phyloP scores from a whole-genome alignment of 768 basidiomycete species.

The Neoboletus subvelutipes region DNA sequence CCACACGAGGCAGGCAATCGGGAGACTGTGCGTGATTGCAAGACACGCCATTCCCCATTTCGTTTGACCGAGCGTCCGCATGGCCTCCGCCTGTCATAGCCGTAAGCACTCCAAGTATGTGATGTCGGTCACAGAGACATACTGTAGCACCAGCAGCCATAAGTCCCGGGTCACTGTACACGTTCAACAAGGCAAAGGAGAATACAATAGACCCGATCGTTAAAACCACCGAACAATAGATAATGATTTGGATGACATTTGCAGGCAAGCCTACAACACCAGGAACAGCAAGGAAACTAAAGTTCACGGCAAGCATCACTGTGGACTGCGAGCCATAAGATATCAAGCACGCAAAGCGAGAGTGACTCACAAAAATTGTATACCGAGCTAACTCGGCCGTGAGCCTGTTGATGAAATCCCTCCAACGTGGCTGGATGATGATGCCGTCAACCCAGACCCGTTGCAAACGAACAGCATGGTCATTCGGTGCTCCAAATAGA shows the following conservation, averaged over 20 bases:
- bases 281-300: slow-evolving; percentile 17
- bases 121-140: neutral
- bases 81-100: neutral
- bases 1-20: slow-evolving; percentile 16
- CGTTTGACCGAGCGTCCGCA: slow-evolving; percentile 3
- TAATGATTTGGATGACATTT: neutral
- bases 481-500: slow-evolving; percentile 5
- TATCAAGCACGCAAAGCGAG: neutral
- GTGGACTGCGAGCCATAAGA: slow-evolving; percentile 10
- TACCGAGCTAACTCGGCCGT: slow-evolving; percentile 6
- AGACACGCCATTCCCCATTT: slow-evolving; percentile 11
- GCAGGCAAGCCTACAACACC: neutral
- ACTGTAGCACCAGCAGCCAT: slow-evolving; percentile 6
- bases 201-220: slow-evolving; percentile 17
- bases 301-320: slow-evolving; percentile 18
- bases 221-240: slow-evolving; percentile 14
- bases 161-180: slow-evolving; percentile 13
- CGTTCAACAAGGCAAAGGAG: slow-evolving; percentile 12
- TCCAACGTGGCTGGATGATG: slow-evolving; percentile 15
- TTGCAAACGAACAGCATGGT: slow-evolving; percentile 14
- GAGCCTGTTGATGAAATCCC: slow-evolving; percentile 9
- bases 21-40: slow-evolving; percentile 18
- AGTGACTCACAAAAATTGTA: slow-evolving; percentile 10
- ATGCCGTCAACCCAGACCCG: slow-evolving; percentile 15
- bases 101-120: neutral